Base-by-base conservation (phyloP, 164 flowering plant species). In the Magnolia kwangsiensis region DNA sequence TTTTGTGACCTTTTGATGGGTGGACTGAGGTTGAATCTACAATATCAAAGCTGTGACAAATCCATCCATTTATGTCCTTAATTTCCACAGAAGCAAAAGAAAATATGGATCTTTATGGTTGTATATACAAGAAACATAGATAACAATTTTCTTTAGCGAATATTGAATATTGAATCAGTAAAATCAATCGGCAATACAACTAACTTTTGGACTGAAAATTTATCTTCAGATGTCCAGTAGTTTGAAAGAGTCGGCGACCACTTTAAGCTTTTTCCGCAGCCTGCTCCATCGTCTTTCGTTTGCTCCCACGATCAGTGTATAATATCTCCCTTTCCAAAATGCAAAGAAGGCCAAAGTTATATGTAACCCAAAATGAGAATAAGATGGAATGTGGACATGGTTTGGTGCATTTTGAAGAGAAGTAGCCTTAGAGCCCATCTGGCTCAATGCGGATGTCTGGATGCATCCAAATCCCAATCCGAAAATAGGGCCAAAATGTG, bases 241-340 rank as follows among this genome's bases (percentile, higher is more conserved):
- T 79, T 78, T 90, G 84, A 93, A 91, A 55, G 96, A 93, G 80
- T 91, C 93, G 3, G 96, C 98, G 14, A 93, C 98, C 67, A 90
- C 94, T 88, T 90, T 89, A 8, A 91, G 91, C 85, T 80, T 67
- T 79, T 88, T 82, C 29, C 93, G 77, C 18, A 86, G 76, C 80
- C 86, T 88, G 82, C 71, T 91, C 98, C 96, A 91, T 27, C 93
- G 78, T 76, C 96, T 87, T 72, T 90, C 91, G 74, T 89, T 89
- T 51, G 98, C 94, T 75, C 88, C 94, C 16, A 93, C 98, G 63
- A 84, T 88, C 77, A 92, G 77, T 0, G 95, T 93, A 87, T 92
- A 93, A 64, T 76, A 88, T 80, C 92, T 89, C 78, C 92, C 98
- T 93, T 31, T 24, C 55, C 6, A 78, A 29, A 18, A 50, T 10